Evolutionary conservation across 768 basidiomycete genomes (phyloP), one percentile per base, ranked within the genome.

Genomic region (Hortiboletus flavorubellus): DNA sequence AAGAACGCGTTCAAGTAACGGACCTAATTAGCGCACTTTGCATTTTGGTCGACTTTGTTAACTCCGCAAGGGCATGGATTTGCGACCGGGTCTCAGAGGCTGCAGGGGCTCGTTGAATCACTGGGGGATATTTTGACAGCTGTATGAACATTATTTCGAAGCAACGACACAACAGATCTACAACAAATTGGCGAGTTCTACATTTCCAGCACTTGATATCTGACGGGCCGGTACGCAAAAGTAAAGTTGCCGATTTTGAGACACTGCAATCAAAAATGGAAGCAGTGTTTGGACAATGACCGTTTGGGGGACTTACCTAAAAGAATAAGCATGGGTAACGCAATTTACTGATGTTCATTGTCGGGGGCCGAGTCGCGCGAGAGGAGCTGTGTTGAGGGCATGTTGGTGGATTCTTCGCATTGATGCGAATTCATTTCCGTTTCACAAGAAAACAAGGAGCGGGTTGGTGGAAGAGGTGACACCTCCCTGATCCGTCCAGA

Each of bases 351-450:
- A 52, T 50, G 65, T 60, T 64, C 62, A 62, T 60, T 63, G 63
- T 68, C 62, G 59, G 54, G 55, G 43, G 60, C 43, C 53, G 60
- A 61, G 49, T 57, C 53, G 61, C 50, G 52, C 33, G 46, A 59
- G 49, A 49, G 45, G 54, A 59, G 61, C 59, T 58, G 56, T 55
- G 61, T 53, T 44, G 54, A 53, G 55, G 23, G 53, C 63, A 55
- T 61, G 65, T 42, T 65, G 42, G 53, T 49, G 49, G 38, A 55
- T 42, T 59, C 57, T 56, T 58, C 56, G 60, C 42, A 57, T 31
- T 65, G 68, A 61, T 62, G 67, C 54, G 60, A 56, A 56, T 64
- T 72, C 67, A 71, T 73, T 61, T 72, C 69, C 71, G 71, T 60
- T 58, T 60, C 58, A 54, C 56, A 60, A 59, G 59, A 58, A 61